Base-by-base conservation (phyloP, 202 grass and related monocot species). In the Panicum hallii region DNA sequence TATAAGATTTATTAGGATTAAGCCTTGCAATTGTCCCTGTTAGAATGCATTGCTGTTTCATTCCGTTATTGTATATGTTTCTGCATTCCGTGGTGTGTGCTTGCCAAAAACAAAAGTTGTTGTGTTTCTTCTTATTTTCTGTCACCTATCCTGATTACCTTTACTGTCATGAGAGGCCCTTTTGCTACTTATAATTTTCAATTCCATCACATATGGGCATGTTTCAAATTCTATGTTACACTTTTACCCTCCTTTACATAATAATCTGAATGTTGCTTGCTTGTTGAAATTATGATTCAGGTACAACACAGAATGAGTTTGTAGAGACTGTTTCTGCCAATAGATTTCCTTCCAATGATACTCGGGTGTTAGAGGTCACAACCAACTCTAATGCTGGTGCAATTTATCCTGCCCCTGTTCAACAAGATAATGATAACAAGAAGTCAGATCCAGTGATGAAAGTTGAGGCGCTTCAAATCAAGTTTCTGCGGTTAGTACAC, bases 391-490 rank as follows among this genome's bases (percentile, higher is more conserved):
- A 82, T 16, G 13, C 52, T 82, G 83, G 56, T 90, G 75, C 75
- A 30, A 71, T 72, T 87, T 78, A 85, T 55, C 40, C 81, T 72
- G 45, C 72, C 71, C 45, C 34, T 47, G 57, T 72, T 81, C 74
- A 85, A 69, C 71, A 67, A 82, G 79, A 84, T 42, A 55, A 80
- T 79, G 63, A 83, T 81, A 49, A 60, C 57, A 87, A 28, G 22
- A 81, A 84, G 23, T 46, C 66, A 49, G 87, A 95, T 66, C 91
- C 93, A 63, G 50, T 92, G n/a, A 90, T 80, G 81, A 88, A 90
- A 91, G 88, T 98, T 13, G 87, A 98, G 64, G 86, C 67, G 0
- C 91, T 98, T 78, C 93, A 93, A 81, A 92, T 95, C 87, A 93
- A 95, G 74, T 95, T 95, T 70, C 84, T 98, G 88, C 89, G 91